phyloP scores from a whole-genome alignment of 139 green algal species.

The Tetraselmis chui region DNA sequence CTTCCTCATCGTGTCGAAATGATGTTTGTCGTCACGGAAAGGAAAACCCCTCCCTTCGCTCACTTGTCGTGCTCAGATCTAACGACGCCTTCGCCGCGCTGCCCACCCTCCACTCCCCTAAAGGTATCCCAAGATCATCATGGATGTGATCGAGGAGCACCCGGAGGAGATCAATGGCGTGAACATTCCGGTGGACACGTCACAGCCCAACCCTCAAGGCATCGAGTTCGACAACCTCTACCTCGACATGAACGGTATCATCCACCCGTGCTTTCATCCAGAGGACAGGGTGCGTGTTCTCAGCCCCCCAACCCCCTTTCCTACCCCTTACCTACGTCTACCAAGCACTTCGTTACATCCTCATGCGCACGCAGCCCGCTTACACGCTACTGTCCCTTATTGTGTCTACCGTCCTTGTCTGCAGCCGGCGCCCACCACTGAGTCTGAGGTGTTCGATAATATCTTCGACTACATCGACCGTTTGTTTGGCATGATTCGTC shows the following conservation, averaged over 20 bases:
- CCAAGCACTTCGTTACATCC: no score
- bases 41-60: neutral
- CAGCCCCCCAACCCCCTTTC: no score
- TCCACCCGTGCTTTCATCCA: conserved; percentile 99
- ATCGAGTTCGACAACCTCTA: conserved; percentile 99
- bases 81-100: neutral
- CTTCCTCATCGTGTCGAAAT: neutral
- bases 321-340: neutral
- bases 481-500: conserved; percentile 93
- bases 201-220: conserved; percentile 89
- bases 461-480: conserved; percentile 99
- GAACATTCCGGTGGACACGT: conserved; percentile 82
- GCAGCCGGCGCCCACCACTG: conserved; percentile 80
- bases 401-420: neutral
- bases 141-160: conserved; percentile 85
- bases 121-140: conserved; percentile 93
- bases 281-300: conserved; percentile 79
- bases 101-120: neutral
- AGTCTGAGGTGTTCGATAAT: conserved; percentile 91
- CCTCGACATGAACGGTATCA: conserved; percentile 99
- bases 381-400: no score
- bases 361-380: no score
- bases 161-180: conserved; percentile 62
- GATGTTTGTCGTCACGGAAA: neutral
- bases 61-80: neutral